Percentiles rank a stretch among this genome's conserved stretches.
phyloP scores from a whole-genome alignment of 148 eudicot genomes.

The Rhododendron simsii region DNA sequence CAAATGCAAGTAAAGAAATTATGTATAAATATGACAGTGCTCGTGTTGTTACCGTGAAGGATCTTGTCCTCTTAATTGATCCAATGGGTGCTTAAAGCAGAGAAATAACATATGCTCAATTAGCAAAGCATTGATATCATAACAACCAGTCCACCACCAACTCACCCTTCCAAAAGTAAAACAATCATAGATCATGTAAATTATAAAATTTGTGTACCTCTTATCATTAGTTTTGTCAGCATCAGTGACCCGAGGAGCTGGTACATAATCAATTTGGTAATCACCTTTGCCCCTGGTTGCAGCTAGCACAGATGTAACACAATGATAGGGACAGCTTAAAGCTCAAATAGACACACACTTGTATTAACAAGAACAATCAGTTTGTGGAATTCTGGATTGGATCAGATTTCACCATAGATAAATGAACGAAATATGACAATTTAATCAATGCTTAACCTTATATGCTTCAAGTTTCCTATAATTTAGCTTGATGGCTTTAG shows the following conservation, averaged over 20 bases:
- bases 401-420: background rate
- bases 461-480: background rate
- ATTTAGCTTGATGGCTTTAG: background rate
- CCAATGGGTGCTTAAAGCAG: background rate
- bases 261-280: constrained; percentile 77
- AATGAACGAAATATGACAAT: background rate
- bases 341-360: background rate
- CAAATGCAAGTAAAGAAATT: constrained; percentile 16
- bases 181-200: background rate
- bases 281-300: constrained; percentile 75
- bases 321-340: background rate
- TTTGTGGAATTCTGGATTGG: background rate
- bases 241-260: constrained; percentile 88
- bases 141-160: background rate
- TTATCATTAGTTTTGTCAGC: constrained; percentile 83
- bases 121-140: background rate
- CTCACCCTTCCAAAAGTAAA: background rate
- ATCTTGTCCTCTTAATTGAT: background rate
- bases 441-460: background rate
- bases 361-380: background rate
- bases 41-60: background rate
- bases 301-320: constrained; percentile 8
- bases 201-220: constrained; percentile 30
- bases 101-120: background rate
- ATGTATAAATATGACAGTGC: background rate